Evolutionary conservation across 306 rosid species (phyloP), one percentile per base, ranked within the genome.

Genomic region (Canavalia ensiformis): DNA sequence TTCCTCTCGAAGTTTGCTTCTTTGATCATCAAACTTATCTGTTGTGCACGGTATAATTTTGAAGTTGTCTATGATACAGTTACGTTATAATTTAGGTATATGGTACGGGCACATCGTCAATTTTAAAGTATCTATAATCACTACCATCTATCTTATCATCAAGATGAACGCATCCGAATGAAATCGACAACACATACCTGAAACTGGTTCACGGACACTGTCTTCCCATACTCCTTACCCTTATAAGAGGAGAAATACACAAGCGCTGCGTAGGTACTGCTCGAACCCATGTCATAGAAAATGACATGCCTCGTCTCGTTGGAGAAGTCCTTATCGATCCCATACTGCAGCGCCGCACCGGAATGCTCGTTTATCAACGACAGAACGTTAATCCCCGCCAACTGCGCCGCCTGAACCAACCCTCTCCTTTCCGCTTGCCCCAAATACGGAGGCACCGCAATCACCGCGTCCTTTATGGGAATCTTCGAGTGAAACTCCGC

Each of bases 311-410:
- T 88, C 0, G 99, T 86, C 74, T 74, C 97, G 52, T 95, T 95
- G 0, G 97, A 86, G 77, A 95, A 95, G 83, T 95, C 94, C 88
- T 95, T 95, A 78, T 93, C 99, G 31, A 95, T 95, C 54, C 99
- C 99, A 78, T 95, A 95, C 84, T 95, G 99, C 82, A 95, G 81
- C 25, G 99, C 99, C 1, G 99, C 99, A 13, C 99, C 99, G 3
- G 98, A 93, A 83, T 95, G 91, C 86, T 93, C 99, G 70, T 95
- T 93, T 54, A 90, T 84, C 90, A 95, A 70, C 18, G 99, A 89
- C 49, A 95, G 94, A 41, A 92, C 97, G 69, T 90, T 91, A 78
- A 95, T 73, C 59, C 99, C 98, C 1, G 94, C 97, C 56, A 95
- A 69, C 78, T 95, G 86, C 1, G 99, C 99, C 0, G 98, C 94